Evolutionary conservation across 352 stramenopile species (phyloP).

Genomic region (Pythium aphanidermatum): DNA sequence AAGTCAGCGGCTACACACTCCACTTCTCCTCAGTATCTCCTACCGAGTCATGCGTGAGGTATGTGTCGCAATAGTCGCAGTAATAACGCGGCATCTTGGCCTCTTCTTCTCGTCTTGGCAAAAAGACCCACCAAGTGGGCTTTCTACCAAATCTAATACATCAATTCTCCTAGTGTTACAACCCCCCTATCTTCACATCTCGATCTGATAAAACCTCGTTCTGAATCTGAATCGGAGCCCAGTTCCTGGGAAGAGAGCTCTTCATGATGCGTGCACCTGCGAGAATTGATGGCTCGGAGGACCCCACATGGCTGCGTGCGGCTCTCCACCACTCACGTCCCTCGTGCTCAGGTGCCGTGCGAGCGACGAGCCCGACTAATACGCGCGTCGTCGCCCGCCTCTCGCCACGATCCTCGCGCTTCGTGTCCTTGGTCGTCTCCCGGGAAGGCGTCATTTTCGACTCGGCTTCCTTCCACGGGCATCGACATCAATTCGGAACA

Average conservation of each 20-base stretch:
- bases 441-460: not conserved
- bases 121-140: not conserved
- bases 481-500: conserved; percentile 22
- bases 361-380: no score
- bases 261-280: no score
- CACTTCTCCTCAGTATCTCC: conserved; percentile 1
- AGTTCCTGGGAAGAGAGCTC: not conserved
- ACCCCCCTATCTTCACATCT: not conserved
- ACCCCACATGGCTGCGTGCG: not conserved
- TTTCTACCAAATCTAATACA: no score
- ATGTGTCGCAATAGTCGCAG: conserved; percentile 94
- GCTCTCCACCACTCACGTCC: conserved; percentile 18
- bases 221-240: not conserved
- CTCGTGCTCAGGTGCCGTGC: no score
- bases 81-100: conserved; percentile 90
- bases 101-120: not conserved
- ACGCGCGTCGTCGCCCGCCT: no score
- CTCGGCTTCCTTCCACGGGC: not conserved
- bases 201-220: conserved; percentile 2
- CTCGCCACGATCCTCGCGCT: conserved; percentile 16
- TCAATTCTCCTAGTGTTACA: no score
- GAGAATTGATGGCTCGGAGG: conserved; percentile 5
- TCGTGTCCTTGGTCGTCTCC: not conserved
- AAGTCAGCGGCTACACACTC: no score
- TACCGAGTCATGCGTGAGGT: conserved; percentile 93